Conservation (phyloP, 202 grass and related monocot species). For the Setaria italica region DNA sequence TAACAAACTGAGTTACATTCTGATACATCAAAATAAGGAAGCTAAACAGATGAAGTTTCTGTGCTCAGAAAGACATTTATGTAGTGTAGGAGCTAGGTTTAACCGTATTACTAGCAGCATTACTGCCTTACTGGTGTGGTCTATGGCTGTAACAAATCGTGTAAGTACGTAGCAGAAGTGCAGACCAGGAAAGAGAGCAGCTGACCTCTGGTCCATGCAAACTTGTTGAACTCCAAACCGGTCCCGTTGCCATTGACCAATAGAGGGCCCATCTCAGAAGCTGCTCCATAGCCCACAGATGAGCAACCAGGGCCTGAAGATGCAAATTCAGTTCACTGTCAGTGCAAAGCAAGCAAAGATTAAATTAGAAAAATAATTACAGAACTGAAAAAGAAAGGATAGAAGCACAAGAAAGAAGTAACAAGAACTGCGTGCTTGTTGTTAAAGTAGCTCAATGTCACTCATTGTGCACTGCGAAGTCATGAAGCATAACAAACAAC, state of each 20-base stretch:
- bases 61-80: background rate
- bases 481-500: constrained; percentile 48
- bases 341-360: constrained; percentile 17
- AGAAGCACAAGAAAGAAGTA: constrained; percentile 38
- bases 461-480: constrained; percentile 40
- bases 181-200: background rate
- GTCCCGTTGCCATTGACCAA: constrained; percentile 68
- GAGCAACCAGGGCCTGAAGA: constrained; percentile 80
- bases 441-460: background rate
- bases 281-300: constrained; percentile 88
- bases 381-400: background rate
- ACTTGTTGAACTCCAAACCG: constrained; percentile 72
- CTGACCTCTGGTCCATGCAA: constrained; percentile 81
- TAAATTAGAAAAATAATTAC: background rate
- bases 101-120: background rate
- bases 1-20: background rate
- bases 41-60: background rate
- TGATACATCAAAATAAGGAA: background rate
- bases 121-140: too few relatives aligned
- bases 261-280: constrained; percentile 73
- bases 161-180: background rate
- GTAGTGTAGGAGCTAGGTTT: background rate
- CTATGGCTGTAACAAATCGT: background rate
- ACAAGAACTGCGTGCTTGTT: constrained; percentile 3
- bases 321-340: background rate